Base-by-base conservation (phyloP, 169 alveolate genomes). In the Plasmodium billcollinsi region DNA sequence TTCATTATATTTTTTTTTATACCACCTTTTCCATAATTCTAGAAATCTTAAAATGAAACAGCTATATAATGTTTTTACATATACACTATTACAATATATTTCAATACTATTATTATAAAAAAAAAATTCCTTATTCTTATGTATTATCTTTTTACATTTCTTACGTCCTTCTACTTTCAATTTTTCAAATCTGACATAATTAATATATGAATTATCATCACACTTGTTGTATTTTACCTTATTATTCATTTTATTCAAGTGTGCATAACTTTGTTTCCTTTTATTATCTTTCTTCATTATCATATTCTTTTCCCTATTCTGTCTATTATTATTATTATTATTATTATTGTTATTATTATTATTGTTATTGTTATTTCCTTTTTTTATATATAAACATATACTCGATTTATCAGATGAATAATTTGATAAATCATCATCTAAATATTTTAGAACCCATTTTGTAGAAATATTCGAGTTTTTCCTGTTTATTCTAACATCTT, bases 31-130 rank as follows among this genome's bases (percentile, higher is more conserved):
- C 92, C 92, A 86, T 6, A 72, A n/a, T 12, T 56, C 73, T 50
- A 86, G 20, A 71, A 86, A 86, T 26, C 92, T 15, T 26, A 86
- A 15, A 2, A 71, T 52, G 39, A 86, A 86, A 45, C 92, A 86
- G n/a, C 67, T 71, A 56, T 86, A 86, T 75, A 86, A 49, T 1
- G 92, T 86, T 39, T 71, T 86, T 52, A 86, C 76, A 47, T 86
- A 86, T 7, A 62, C 66, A 20, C 92, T 86, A 12, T 86, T 63
- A 26, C 92, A 86, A 29, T 73, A 21, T 6, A 86, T 54, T 6
- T 59, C 69, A 49, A 86, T 49, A 21, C 70, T 45, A 24, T 83
- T 83, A 18, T 83, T 62, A n/a, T 20, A 15, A 20, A 67, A 83
- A n/a, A 83, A 47, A 11, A 65, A 18, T 39, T 66, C 12, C 21